Evolutionary conservation across 2,329 filamentous ascomycete species (phyloP), one percentile per base, ranked within the genome.

Genomic region (Alternaria sp.): DNA sequence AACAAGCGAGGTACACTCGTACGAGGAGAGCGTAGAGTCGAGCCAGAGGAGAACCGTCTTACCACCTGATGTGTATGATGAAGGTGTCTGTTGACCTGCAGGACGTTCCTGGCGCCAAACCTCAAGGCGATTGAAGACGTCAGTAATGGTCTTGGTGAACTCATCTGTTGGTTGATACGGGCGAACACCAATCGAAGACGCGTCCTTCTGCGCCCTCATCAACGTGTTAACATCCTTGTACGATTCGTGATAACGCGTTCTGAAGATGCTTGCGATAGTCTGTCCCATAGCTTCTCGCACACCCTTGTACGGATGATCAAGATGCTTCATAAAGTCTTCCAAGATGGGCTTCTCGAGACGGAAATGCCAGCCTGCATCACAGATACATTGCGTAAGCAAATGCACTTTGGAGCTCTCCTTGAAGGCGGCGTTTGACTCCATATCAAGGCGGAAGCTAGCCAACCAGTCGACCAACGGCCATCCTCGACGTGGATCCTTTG

Each of bases 361-460:
- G 83, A 97, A 99, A 77, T 99, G 95, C 95, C 96, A 99, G 1
- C 95, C 95, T 34, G 89, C 86, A 70, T 97, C 93, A 42, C 88
- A 88, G 58, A 99, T 90, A 62, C 91, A 86, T 66, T 96, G 92
- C 67, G 97, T 92, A 17, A 99, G 83, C 29, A 99, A 82, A 65
- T 95, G 90, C 14, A 99, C 92, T 80, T 98, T 97, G 28, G 94
- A 96, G 54, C 94, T 97, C 76, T 99, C 96, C 77, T 99, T 99
- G 84, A 99, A 99, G 0, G 95, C 95, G 4, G 96, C 95, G 73
- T 98, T 97, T 0, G 94, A 97, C 5, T 87, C 83, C 89, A 98
- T 94, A 74, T 99, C 95, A 9, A 99, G 83, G 29, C 92, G 86
- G 85, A 98, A 98, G 53, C 88, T 87, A 45, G 90, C 86, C 21